Percentiles rank a stretch among this genome's conserved stretches.
Evolutionary conservation across 2,329 filamentous ascomycete species (phyloP).

Genomic region (Sclerotinia minor): DNA sequence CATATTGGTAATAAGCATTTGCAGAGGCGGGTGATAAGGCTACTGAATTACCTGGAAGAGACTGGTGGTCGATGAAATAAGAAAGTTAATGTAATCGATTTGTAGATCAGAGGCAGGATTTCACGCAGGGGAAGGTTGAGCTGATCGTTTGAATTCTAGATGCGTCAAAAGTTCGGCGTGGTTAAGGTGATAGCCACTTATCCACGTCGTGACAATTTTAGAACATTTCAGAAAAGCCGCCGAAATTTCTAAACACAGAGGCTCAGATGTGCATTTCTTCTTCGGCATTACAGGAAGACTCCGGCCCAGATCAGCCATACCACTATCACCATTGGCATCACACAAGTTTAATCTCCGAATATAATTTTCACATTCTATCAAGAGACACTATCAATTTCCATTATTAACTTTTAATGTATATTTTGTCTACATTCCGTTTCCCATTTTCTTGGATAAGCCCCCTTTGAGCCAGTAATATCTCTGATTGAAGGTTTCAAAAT

Average conservation of each 20-base stretch:
- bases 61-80: too few species aligned
- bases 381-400: neutral
- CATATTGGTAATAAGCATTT: neutral
- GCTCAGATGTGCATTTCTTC: neutral
- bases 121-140: neutral
- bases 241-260: neutral
- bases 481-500: neutral
- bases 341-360: neutral
- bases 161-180: neutral
- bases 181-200: neutral
- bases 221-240: neutral
- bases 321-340: neutral
- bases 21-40: neutral
- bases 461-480: neutral
- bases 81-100: neutral
- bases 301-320: neutral
- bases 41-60: neutral
- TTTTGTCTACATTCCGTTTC: neutral
- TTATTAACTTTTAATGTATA: neutral
- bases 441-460: neutral
- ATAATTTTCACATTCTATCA: neutral
- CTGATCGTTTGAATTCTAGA: neutral
- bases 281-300: neutral
- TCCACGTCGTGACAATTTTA: neutral
- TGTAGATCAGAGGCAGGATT: neutral